Conservation (phyloP, 129 eudicot species). For the Centrapalus pauciflorus region DNA sequence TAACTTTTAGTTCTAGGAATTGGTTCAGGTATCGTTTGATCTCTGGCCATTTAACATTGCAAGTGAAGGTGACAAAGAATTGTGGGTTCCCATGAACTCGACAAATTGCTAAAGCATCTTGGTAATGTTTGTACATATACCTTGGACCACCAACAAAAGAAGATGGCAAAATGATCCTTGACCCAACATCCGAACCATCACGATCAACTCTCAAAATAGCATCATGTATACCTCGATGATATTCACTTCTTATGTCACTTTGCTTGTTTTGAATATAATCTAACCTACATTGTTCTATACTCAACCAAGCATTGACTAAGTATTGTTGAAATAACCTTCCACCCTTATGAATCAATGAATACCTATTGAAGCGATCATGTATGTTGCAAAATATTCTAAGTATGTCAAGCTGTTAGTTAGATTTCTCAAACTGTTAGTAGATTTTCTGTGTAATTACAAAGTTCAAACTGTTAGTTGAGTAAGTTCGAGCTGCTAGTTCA, state of each 20-base stretch:
- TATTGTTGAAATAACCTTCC: background rate
- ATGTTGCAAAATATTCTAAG: no score
- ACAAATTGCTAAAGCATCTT: slow-evolving; percentile 2
- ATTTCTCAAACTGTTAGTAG: no score
- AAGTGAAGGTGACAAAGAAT: background rate
- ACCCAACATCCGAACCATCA: background rate
- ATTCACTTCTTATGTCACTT: background rate
- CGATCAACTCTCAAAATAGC: background rate
- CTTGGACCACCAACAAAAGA: background rate
- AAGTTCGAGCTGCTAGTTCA: no score
- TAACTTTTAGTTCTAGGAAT: background rate
- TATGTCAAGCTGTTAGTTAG: no score
- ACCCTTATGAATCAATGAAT: background rate
- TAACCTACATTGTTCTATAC: background rate
- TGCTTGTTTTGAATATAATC: no score
- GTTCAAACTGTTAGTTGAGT: no score
- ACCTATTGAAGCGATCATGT: background rate
- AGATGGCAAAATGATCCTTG: background rate
- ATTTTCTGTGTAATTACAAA: no score
- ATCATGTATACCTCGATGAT: background rate
- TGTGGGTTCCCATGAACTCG: background rate
- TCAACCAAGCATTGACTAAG: background rate
- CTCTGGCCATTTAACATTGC: background rate
- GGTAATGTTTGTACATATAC: background rate
- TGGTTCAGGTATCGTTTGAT: background rate